These are phyloP conservation scores for Rubia peregrina DNA, from an alignment of 305 asterid genomes.

Conservation along the genomic window DNA sequence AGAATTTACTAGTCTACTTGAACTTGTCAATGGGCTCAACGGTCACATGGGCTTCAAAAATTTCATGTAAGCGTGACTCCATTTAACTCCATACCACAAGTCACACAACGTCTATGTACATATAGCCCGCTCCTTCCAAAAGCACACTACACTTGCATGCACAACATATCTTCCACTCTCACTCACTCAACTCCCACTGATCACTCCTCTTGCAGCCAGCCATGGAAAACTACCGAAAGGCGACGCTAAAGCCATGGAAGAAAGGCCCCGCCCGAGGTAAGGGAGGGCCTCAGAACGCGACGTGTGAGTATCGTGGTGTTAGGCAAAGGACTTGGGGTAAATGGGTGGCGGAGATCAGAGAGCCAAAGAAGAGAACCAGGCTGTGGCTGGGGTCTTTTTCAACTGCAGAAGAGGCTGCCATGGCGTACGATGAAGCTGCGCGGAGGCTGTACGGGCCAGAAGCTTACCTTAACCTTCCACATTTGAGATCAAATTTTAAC, in stretches of 20 bases:
- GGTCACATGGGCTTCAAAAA: slow-evolving; percentile 60
- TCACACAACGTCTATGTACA: slow-evolving; percentile 29
- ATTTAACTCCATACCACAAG: slow-evolving; percentile 48
- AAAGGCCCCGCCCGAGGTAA: slow-evolving; percentile 96
- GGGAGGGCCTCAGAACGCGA: slow-evolving; percentile 93
- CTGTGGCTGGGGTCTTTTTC: slow-evolving; percentile 94
- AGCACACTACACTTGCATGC: slow-evolving; percentile 4
- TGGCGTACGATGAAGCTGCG: slow-evolving; percentile 98
- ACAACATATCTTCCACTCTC: slow-evolving; percentile 16
- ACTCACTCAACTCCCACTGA: background rate
- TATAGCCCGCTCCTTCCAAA: slow-evolving; percentile 41
- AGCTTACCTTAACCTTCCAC: slow-evolving; percentile 92
- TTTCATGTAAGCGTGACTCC: slow-evolving; percentile 65
- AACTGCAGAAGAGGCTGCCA: slow-evolving; percentile 95
- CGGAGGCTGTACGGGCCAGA: slow-evolving; percentile 86
- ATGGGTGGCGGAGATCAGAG: slow-evolving; percentile 96
- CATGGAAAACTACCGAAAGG: slow-evolving; percentile 67
- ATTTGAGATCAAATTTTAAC: slow-evolving; percentile 65
- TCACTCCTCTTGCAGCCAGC: slow-evolving; percentile 6
- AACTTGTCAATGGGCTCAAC: slow-evolving; percentile 26
- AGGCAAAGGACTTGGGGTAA: slow-evolving; percentile 97
- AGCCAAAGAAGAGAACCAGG: slow-evolving; percentile 81
- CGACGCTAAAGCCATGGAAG: slow-evolving; percentile 95
- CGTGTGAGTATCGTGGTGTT: slow-evolving; percentile 87
- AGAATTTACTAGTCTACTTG: slow-evolving; percentile 11